Evolutionary conservation across 1,284 basidiomycete species (phyloP).

Genomic region (Fistulina hepatica): DNA sequence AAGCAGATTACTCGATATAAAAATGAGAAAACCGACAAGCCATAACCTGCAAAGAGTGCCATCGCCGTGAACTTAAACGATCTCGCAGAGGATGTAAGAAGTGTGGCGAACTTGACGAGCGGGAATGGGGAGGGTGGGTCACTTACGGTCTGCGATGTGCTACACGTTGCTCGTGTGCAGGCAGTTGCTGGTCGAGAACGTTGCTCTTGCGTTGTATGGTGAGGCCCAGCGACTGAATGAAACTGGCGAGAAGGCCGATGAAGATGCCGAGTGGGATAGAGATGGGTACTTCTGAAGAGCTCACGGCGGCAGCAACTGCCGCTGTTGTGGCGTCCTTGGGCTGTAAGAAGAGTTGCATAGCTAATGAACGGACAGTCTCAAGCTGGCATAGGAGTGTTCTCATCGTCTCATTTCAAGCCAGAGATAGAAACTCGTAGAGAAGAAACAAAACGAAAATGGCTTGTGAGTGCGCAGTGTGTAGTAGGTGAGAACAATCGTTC

Average conservation of each 20-base stretch:
- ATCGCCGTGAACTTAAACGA: constrained; percentile 7
- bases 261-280: constrained; percentile 25
- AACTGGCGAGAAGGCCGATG: constrained; percentile 79
- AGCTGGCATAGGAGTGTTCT: too few species aligned
- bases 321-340: too few species aligned
- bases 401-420: too few species aligned
- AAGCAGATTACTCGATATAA: constrained; percentile 82
- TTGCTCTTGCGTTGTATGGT: constrained; percentile 95
- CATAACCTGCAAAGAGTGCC: constrained; percentile 44
- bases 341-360: too few species aligned
- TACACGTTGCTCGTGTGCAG: constrained; percentile 49
- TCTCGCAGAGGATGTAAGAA: too few species aligned
- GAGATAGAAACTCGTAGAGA: too few species aligned
- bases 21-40: constrained; percentile 78
- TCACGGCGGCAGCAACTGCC: too few species aligned
- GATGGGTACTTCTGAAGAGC: background rate
- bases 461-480: too few species aligned
- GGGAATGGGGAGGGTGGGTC: constrained; percentile 9
- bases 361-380: too few species aligned
- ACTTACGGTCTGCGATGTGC: constrained; percentile 75
- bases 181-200: constrained; percentile 71
- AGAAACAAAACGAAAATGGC: too few species aligned
- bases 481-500: too few species aligned
- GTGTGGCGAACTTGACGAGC: constrained; percentile 8
- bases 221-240: constrained; percentile 83